phyloP scores from a whole-genome alignment of 805 yeast genomes.

The Saccharomycopsis javanensis region DNA sequence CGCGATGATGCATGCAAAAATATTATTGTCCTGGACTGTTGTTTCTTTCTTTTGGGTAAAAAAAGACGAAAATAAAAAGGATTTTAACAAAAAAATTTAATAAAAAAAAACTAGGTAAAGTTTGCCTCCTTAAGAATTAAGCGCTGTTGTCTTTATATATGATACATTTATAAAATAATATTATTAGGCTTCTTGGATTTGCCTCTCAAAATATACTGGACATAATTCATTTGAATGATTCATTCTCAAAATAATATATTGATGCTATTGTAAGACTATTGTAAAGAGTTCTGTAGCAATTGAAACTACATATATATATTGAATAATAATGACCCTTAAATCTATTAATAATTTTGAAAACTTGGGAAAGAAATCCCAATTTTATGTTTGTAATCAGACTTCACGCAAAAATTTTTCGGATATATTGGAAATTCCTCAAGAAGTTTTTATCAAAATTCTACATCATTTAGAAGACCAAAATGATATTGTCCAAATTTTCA shows the following conservation, averaged over 20 bases:
- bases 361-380: not conserved
- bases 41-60: too few relatives aligned
- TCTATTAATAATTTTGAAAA: not conserved
- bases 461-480: not conserved
- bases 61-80: not conserved
- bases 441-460: not conserved
- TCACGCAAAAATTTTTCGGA: not conserved
- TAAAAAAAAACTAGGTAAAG: not conserved
- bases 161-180: not conserved
- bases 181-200: not conserved
- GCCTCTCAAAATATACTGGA: not conserved
- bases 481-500: not conserved
- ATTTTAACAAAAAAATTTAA: too few relatives aligned
- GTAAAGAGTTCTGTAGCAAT: not conserved
- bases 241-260: not conserved
- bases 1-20: not conserved
- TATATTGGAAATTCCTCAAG: not conserved
- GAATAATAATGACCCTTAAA: not conserved
- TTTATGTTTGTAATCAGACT: not conserved
- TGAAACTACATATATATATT: too few relatives aligned
- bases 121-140: not conserved
- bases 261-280: not conserved
- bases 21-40: not conserved
- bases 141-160: not conserved
- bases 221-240: too few relatives aligned